Conservation (phyloP, 2,329 filamentous ascomycete genomes). For the Penicillium sp. region DNA sequence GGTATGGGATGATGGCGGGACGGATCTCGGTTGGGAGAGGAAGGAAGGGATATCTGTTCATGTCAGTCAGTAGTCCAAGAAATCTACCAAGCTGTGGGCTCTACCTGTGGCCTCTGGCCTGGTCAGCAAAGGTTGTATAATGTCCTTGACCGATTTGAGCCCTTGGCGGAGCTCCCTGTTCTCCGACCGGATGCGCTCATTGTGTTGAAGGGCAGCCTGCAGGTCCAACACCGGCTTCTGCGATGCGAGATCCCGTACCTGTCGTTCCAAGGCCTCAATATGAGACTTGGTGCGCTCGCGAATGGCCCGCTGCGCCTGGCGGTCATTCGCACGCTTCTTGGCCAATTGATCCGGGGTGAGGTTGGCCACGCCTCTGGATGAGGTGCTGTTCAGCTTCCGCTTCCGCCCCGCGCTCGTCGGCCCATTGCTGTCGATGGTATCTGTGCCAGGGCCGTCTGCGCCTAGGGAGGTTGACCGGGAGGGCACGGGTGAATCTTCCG, state of each 20-base stretch:
- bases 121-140: conserved; percentile 47
- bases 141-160: conserved; percentile 64
- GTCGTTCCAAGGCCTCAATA: conserved; percentile 72
- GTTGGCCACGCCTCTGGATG: conserved; percentile 76
- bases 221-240: conserved; percentile 84
- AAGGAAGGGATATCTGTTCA: conserved; percentile 18
- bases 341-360: conserved; percentile 85
- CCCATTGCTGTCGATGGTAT: conserved; percentile 15
- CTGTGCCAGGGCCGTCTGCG: conserved; percentile 21
- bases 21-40: conserved; percentile 17
- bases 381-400: conserved; percentile 45
- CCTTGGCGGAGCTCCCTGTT: conserved; percentile 75
- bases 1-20: conserved; percentile 21
- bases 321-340: conserved; percentile 88
- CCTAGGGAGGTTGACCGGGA: conserved; percentile 28
- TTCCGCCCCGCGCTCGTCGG: conserved; percentile 37
- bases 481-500: conserved; percentile 30
- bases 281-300: conserved; percentile 74
- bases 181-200: conserved; percentile 75
- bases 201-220: conserved; percentile 71
- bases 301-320: conserved; percentile 46
- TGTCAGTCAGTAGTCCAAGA: conserved; percentile 10
- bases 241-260: conserved; percentile 73
- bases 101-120: conserved; percentile 48
- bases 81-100: conserved; percentile 7